These are phyloP conservation scores for Aspergillus pseudonomiae DNA, from an alignment of 2,329 filamentous ascomycete genomes.

Conservation along the genomic window DNA sequence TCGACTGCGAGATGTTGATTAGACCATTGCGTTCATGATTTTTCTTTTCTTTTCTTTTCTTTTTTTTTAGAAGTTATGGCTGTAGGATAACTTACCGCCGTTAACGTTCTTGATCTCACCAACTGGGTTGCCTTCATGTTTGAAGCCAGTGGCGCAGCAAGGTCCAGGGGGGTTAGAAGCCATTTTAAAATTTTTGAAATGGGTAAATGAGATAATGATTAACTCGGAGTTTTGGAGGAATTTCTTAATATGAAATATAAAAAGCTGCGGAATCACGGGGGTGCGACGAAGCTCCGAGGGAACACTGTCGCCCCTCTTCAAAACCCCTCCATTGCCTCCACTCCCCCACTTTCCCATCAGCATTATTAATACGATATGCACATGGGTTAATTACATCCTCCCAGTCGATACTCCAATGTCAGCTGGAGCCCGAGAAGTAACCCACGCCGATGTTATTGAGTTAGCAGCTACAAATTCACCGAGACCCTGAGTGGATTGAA, in stretches of 20 bases:
- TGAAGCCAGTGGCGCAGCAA: constrained; percentile 54
- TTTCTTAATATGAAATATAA: background rate
- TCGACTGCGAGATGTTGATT: constrained; percentile 44
- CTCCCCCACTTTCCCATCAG: background rate
- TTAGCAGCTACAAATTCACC: background rate
- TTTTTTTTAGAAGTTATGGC: background rate
- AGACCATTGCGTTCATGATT: background rate
- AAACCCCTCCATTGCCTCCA: background rate
- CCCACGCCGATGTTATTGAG: background rate
- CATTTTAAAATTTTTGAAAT: constrained; percentile 40
- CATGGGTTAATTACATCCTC: background rate
- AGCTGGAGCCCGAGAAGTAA: background rate
- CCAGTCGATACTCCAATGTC: background rate
- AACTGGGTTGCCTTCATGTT: constrained; percentile 53
- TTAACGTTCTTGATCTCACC: constrained; percentile 53
- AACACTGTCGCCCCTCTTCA: background rate
- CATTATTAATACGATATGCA: background rate
- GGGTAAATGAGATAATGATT: background rate
- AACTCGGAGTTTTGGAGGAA: background rate
- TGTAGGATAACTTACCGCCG: constrained; percentile 41
- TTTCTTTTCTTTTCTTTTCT: background rate
- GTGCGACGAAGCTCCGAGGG: background rate
- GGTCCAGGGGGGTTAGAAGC: constrained; percentile 53
- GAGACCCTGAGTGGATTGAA: background rate
- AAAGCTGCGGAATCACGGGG: background rate